A percentile compares a stretch with the other conserved stretches of the same genome.
Evolutionary conservation across 1,284 basidiomycete species (phyloP).

Genomic region (Ceraceosorus bombacis): DNA sequence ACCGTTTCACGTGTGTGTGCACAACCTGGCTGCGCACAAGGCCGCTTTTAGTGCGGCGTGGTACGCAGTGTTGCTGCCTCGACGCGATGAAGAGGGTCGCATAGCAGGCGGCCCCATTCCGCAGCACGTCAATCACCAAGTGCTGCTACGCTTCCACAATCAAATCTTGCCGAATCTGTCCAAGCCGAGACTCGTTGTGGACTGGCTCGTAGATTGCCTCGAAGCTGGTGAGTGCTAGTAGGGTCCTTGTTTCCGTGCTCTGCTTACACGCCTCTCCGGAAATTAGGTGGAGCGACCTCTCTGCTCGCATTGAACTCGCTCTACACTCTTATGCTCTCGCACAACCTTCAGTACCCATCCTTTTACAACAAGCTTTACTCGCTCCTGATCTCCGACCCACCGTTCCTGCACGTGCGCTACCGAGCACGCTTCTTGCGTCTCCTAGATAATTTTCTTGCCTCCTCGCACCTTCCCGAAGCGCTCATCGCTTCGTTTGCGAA

Average conservation of each 20-base stretch:
- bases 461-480: slow-evolving; percentile 80
- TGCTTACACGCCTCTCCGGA: background rate
- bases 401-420: slow-evolving; percentile 83
- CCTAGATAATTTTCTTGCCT: slow-evolving; percentile 79
- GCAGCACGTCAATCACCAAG: slow-evolving; percentile 56
- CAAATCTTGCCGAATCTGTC: slow-evolving; percentile 78
- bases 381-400: slow-evolving; percentile 57
- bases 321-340: slow-evolving; percentile 82
- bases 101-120: slow-evolving; percentile 50
- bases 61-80: slow-evolving; percentile 62
- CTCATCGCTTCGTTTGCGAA: slow-evolving; percentile 92
- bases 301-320: slow-evolving; percentile 84
- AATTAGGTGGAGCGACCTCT: slow-evolving; percentile 70
- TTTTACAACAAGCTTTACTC: slow-evolving; percentile 92
- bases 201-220: slow-evolving; percentile 83
- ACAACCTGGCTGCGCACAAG: slow-evolving; percentile 64
- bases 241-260: background rate
- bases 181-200: slow-evolving; percentile 68
- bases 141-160: slow-evolving; percentile 71
- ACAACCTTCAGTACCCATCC: slow-evolving; percentile 90
- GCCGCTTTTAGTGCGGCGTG: slow-evolving; percentile 71
- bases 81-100: slow-evolving; percentile 12
- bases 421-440: slow-evolving; percentile 90
- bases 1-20: slow-evolving; percentile 52
- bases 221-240: slow-evolving; percentile 45